Base-by-base conservation (phyloP, 2,329 filamentous ascomycete species). In the Lomentospora prolificans region DNA sequence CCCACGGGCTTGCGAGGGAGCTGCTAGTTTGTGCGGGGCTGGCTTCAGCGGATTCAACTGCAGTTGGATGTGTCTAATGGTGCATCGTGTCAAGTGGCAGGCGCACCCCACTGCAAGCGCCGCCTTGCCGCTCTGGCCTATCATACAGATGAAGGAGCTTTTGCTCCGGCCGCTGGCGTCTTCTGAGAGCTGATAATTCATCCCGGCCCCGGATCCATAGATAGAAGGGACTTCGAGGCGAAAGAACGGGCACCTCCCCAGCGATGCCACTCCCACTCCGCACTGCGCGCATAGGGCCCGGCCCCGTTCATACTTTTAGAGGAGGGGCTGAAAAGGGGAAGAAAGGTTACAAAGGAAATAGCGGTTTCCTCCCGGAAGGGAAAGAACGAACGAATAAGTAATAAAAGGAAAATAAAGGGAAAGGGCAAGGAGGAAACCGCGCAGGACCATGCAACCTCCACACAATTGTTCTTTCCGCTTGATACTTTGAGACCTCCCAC, bases 91-190 rank as follows among this genome's bases (percentile, higher is more conserved):
- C 30, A 52, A 52, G 7, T 33, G 50, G n/a, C 25, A 31, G 14
- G 22, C 14, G 17, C 50, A 36, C 9, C 50, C 10, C 48, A 51
- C 25, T 25, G 24, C 48, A 33, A 52, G 28, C 50, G 28, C 50
- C 50, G 50, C 50, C 50, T 62, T 63, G 58, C 60, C 57, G 58
- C 62, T 59, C 62, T 61, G 60, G 60, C 66, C 66, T 65, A 63
- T 63, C 61, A 63, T 30, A 61, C 60, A 58, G 57, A 59, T 59
- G 61, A 61, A 61, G 67, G 67, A 69, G 67, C 67, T 61, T 64
- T 64, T 62, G 67, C 67, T 70, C 67, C 67, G 66, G 63, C 14
- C 44, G 59, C 62, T 53, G 57, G 60, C 64, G 48, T 58, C 27
- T 57, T 57, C 57, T 57, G 51, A 58, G 57, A 54, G 55, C 55